A percentile compares a stretch with the other conserved stretches of the same genome.
Evolutionary conservation across 1,284 basidiomycete genomes (phyloP).

Genomic region (Apiotrichum sp.): DNA sequence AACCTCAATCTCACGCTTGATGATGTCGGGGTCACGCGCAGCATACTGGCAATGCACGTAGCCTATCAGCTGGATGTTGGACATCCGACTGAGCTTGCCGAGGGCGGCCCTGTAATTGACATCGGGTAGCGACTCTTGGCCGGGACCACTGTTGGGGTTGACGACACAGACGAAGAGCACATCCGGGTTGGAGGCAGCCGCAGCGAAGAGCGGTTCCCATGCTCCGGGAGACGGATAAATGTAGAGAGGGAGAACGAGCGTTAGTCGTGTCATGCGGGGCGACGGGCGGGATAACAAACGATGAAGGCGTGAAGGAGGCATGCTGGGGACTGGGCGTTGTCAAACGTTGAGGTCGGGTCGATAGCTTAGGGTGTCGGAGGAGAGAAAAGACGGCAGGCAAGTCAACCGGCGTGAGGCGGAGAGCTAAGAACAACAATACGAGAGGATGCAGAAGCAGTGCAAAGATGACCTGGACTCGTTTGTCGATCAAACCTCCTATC

Average conservation of each 20-base stretch:
- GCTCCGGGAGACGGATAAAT: slow-evolving; percentile 6
- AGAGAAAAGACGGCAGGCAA: too few species aligned
- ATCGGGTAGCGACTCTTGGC: slow-evolving; percentile 1
- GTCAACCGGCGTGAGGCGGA: too few species aligned
- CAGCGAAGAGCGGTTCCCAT: slow-evolving; percentile 4
- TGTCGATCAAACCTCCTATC: too few species aligned
- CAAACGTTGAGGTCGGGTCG: too few species aligned
- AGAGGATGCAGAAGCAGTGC: too few species aligned
- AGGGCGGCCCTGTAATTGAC: slow-evolving; percentile 2
- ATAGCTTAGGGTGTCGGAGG: too few species aligned
- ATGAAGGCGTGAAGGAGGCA: too few species aligned
- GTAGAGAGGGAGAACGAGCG: slow-evolving; percentile 8
- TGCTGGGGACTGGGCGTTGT: too few species aligned
- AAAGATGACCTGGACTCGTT: too few species aligned
- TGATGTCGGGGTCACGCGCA: neutral
- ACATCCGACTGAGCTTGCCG: neutral
- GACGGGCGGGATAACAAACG: too few species aligned
- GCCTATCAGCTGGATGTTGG: slow-evolving; percentile 9
- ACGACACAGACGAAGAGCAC: slow-evolving; percentile 7
- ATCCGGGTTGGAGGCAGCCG: slow-evolving; percentile 3
- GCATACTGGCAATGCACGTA: slow-evolving; percentile 10
- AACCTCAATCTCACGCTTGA: slow-evolving; percentile 7
- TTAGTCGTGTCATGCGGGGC: neutral
- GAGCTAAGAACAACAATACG: too few species aligned
- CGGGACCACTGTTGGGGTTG: slow-evolving; percentile 13